Evolutionary conservation across 345 rosid genomes (phyloP).

Genomic region (Erodium maritimum): DNA sequence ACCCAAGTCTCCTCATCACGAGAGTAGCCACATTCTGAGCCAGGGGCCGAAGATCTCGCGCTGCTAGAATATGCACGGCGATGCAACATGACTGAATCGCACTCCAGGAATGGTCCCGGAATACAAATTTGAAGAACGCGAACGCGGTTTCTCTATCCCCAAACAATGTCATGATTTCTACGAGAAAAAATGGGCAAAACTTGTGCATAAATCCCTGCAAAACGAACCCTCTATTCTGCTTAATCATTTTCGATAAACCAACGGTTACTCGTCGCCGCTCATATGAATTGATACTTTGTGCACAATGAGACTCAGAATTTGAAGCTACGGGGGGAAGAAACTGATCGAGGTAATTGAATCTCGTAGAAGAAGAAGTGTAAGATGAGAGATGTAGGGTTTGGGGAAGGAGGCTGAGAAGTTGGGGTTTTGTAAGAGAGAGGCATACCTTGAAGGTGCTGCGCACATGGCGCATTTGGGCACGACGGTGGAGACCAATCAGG

Average conservation of each 20-base stretch:
- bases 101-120: slow-evolving; percentile 30
- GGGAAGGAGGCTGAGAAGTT: neutral
- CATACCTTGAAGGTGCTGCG: slow-evolving; percentile 18
- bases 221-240: slow-evolving; percentile 17
- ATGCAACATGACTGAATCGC: slow-evolving; percentile 30
- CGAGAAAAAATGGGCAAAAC: slow-evolving; percentile 36
- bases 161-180: slow-evolving; percentile 32
- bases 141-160: slow-evolving; percentile 36
- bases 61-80: slow-evolving; percentile 42
- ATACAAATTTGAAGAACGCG: slow-evolving; percentile 49
- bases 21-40: slow-evolving; percentile 60
- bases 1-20: slow-evolving; percentile 44
- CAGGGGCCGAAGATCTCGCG: slow-evolving; percentile 24
- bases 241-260: slow-evolving; percentile 36
- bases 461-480: slow-evolving; percentile 20
- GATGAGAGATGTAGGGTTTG: neutral
- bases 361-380: neutral
- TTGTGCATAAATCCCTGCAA: slow-evolving; percentile 23
- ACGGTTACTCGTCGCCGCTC: slow-evolving; percentile 45
- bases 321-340: slow-evolving; percentile 22
- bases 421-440: slow-evolving; percentile 1
- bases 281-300: slow-evolving; percentile 25
- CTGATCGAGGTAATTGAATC: slow-evolving; percentile 25
- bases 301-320: slow-evolving; percentile 8
- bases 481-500: slow-evolving; percentile 9